Conservation (phyloP, 768 basidiomycete genomes). For the Gloeopeniophorella convolvens region DNA sequence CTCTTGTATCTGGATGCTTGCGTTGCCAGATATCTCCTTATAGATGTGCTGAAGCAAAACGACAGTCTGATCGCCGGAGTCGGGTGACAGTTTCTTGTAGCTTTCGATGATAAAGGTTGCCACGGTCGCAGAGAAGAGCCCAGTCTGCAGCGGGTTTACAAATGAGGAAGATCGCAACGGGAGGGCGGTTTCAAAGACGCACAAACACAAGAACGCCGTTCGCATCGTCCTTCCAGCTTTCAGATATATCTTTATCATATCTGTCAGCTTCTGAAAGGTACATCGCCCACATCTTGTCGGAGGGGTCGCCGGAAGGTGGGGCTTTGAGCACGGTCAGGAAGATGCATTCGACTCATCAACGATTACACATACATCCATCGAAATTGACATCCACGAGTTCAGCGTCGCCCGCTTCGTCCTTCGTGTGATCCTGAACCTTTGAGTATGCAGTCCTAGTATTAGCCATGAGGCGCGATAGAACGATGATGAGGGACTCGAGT, state of each 20-base stretch:
- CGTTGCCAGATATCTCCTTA: constrained; percentile 3
- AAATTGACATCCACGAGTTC: no score
- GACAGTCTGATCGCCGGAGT: not conserved
- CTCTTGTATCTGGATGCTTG: not conserved
- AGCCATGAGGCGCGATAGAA: no score
- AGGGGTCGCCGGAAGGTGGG: not conserved
- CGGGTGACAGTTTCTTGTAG: constrained; percentile 16
- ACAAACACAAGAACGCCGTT: constrained; percentile 16
- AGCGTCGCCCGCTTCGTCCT: no score
- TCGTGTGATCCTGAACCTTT: no score
- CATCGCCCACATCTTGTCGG: constrained; percentile 12
- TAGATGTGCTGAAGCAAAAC: constrained; percentile 9
- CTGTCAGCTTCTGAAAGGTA: constrained; percentile 2
- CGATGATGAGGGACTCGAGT: no score
- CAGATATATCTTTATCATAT: not conserved
- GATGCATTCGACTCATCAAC: no score
- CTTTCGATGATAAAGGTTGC: constrained; percentile 21
- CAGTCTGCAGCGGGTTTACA: constrained; percentile 13
- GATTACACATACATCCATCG: no score
- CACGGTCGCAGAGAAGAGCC: constrained; percentile 22
- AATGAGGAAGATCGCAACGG: not conserved
- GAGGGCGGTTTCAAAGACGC: not conserved
- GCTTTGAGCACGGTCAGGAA: no score
- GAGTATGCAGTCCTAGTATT: no score
- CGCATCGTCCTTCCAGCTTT: constrained; percentile 6